These are phyloP conservation scores for Scortechinia acanthostroma DNA, from an alignment of 2,329 filamentous ascomycete species.

Conservation along the genomic window DNA sequence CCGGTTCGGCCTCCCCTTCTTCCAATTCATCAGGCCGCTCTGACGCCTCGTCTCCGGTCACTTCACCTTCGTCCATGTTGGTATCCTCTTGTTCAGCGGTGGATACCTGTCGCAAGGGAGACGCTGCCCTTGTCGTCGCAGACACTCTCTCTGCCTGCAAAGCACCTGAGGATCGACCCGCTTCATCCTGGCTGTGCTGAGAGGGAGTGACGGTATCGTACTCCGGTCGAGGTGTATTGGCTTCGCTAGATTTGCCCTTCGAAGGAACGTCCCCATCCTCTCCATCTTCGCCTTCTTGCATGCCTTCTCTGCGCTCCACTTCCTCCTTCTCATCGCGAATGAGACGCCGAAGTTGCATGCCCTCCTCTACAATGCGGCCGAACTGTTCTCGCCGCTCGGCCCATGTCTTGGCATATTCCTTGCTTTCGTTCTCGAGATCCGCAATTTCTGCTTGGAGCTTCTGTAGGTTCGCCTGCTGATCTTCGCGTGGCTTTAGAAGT, in stretches of 20 bases:
- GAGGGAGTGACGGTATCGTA: background rate
- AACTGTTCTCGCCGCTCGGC: conserved; percentile 79
- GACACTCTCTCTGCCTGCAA: background rate
- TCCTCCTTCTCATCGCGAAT: conserved; percentile 95
- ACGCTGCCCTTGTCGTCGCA: background rate
- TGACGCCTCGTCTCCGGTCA: conserved; percentile 30
- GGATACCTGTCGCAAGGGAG: background rate
- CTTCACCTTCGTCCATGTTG: conserved; percentile 1
- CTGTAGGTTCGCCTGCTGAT: conserved; percentile 69
- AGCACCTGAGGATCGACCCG: background rate
- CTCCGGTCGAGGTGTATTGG: conserved; percentile 33
- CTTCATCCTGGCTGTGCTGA: background rate
- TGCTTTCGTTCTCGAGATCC: conserved; percentile 77
- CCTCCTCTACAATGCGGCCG: conserved; percentile 80
- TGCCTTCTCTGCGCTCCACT: conserved; percentile 78
- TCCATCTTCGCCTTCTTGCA: conserved; percentile 63
- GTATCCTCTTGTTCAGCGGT: background rate
- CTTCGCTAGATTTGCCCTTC: conserved; percentile 33
- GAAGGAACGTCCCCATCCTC: conserved; percentile 25
- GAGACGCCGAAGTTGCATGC: conserved; percentile 74
- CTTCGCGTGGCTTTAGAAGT: conserved; percentile 74
- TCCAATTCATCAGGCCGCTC: conserved; percentile 7
- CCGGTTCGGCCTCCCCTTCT: conserved; percentile 37
- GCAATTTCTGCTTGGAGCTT: conserved; percentile 84
- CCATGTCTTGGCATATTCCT: conserved; percentile 77